Evolutionary conservation across 805 yeast genomes (phyloP).

Genomic region (Candida saitoana): DNA sequence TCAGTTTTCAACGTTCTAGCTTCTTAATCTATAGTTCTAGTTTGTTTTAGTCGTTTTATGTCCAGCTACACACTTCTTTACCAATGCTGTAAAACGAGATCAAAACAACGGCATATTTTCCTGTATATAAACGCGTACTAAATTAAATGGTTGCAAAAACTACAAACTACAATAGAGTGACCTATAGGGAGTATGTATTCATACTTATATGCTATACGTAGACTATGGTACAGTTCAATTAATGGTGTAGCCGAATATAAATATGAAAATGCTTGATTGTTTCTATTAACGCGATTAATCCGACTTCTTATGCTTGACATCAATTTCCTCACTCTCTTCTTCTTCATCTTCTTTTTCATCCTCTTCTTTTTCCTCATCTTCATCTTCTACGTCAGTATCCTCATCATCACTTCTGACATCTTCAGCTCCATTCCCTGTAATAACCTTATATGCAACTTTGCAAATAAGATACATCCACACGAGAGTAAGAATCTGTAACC

Average conservation of each 20-base stretch:
- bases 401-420: slow-evolving; percentile 85
- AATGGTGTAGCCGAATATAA: not conserved
- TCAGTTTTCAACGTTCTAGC: not conserved
- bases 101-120: not conserved
- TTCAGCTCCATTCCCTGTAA: slow-evolving; percentile 74
- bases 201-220: not conserved
- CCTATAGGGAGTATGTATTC: not conserved
- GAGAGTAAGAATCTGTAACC: slow-evolving; percentile 60
- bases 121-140: not conserved
- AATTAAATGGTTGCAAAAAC: not conserved
- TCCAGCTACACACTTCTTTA: not conserved
- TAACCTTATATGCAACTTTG: slow-evolving; percentile 65
- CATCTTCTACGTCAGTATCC: slow-evolving; percentile 41
- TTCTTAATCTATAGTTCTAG: not conserved
- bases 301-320: slow-evolving; percentile 42
- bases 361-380: slow-evolving; percentile 42
- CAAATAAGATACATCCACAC: slow-evolving; percentile 75
- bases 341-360: slow-evolving; percentile 28
- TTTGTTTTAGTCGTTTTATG: not conserved
- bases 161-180: not conserved
- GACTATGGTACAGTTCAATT: not conserved
- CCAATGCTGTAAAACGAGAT: not conserved
- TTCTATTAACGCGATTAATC: slow-evolving; percentile 32
- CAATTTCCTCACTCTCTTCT: not conserved
- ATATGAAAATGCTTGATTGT: not conserved